phyloP scores from a whole-genome alignment of 2,329 filamentous ascomycete species.

The Massarina eburnea region DNA sequence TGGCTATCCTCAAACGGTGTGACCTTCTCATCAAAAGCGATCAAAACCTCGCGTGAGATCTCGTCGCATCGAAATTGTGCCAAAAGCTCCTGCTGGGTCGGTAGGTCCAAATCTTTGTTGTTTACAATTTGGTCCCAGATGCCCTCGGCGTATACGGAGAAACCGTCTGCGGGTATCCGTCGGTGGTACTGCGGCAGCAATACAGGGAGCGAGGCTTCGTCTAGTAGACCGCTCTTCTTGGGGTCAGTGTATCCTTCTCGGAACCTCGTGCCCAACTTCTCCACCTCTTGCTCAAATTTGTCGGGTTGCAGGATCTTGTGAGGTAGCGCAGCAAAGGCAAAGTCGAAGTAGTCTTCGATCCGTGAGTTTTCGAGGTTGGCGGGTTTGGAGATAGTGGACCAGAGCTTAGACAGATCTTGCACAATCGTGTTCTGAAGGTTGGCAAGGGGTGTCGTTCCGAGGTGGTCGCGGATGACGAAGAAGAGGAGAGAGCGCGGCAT shows the following conservation, averaged over 20 bases:
- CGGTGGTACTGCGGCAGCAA: constrained; percentile 95
- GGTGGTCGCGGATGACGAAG: constrained; percentile 97
- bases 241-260: constrained; percentile 74
- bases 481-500: constrained; percentile 90
- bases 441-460: constrained; percentile 84
- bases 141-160: constrained; percentile 87
- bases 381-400: constrained; percentile 90
- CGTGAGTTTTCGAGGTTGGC: constrained; percentile 81
- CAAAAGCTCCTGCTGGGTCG: constrained; percentile 93
- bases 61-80: constrained; percentile 98
- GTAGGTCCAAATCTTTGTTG: constrained; percentile 96
- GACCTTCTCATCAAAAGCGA: constrained; percentile 81
- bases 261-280: constrained; percentile 79
- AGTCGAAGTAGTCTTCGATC: constrained; percentile 98
- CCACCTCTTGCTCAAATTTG: constrained; percentile 79
- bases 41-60: constrained; percentile 84
- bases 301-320: constrained; percentile 97
- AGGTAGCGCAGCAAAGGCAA: constrained; percentile 91
- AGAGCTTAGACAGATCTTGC: constrained; percentile 88
- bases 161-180: constrained; percentile 94
- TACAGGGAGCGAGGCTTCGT: constrained; percentile 75
- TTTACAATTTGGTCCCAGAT: constrained; percentile 98
- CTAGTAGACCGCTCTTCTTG: constrained; percentile 61
- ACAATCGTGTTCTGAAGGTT: constrained; percentile 90
- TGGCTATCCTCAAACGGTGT: constrained; percentile 84